Evolutionary conservation across 345 rosid genomes (phyloP).

Genomic region (Trapa bicornis): DNA sequence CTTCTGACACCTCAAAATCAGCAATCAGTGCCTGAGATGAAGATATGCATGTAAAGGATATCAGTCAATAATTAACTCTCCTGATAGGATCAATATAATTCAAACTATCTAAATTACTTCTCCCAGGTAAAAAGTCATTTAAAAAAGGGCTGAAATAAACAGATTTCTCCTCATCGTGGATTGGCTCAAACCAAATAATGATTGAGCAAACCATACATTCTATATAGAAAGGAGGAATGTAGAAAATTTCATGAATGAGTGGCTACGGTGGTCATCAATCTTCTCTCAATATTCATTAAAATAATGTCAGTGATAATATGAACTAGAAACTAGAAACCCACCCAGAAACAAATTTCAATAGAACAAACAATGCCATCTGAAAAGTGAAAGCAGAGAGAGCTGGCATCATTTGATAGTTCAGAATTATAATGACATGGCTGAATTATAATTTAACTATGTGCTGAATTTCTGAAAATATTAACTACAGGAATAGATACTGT

Average conservation of each 20-base stretch:
- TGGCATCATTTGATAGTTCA: background rate
- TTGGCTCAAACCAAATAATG: background rate
- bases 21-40: conserved; percentile 48
- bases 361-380: background rate
- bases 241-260: background rate
- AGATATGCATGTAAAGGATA: background rate
- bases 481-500: background rate
- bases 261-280: background rate
- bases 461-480: background rate
- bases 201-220: background rate
- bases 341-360: background rate
- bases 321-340: background rate
- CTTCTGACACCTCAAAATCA: conserved; percentile 93
- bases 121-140: background rate
- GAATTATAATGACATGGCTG: background rate
- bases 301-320: background rate
- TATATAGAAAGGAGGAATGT: background rate
- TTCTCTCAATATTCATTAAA: background rate
- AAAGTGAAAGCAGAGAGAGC: background rate
- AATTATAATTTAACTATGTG: background rate
- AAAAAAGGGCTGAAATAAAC: background rate
- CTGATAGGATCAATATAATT: background rate
- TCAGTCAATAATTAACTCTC: background rate
- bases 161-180: background rate
- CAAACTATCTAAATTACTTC: background rate